Conservation (phyloP, 768 basidiomycete species). For the Clitopilus hobsonii region DNA sequence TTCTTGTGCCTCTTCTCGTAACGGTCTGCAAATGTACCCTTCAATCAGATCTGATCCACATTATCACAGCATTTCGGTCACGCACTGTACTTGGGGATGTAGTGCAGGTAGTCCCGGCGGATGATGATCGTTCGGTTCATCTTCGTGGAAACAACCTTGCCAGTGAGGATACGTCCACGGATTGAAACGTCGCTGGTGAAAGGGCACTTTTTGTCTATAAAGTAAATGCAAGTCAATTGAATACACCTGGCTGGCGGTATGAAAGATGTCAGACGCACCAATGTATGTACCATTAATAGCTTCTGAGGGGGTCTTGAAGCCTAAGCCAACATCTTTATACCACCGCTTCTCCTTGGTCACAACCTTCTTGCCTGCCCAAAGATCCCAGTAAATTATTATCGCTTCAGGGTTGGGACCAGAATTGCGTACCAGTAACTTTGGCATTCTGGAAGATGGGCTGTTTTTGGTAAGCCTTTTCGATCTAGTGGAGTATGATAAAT, state of each 20-base stretch:
- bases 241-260: not conserved
- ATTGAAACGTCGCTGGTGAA: conserved; percentile 97
- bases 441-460: conserved; percentile 97
- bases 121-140: conserved; percentile 99
- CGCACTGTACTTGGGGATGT: conserved; percentile 98
- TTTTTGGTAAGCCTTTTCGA: conserved; percentile 98
- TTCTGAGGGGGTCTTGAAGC: conserved; percentile 94
- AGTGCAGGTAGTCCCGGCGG: conserved; percentile 92
- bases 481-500: conserved; percentile 35
- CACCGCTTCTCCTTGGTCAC: conserved; percentile 94
- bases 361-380: conserved; percentile 68
- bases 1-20: conserved; percentile 99
- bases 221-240: conserved; percentile 1
- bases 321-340: conserved; percentile 98
- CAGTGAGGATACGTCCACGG: conserved; percentile 97
- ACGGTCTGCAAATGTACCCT: conserved; percentile 58
- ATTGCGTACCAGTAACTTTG: conserved; percentile 81
- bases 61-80: conserved; percentile 9
- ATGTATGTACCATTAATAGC: conserved; percentile 97
- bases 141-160: conserved; percentile 97
- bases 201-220: conserved; percentile 97
- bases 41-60: not conserved
- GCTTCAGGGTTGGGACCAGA: not conserved
- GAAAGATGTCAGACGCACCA: conserved; percentile 47
- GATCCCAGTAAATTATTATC: conserved; percentile 1